phyloP scores from a whole-genome alignment of 768 basidiomycete species.

The Russula griseocarnosa region DNA sequence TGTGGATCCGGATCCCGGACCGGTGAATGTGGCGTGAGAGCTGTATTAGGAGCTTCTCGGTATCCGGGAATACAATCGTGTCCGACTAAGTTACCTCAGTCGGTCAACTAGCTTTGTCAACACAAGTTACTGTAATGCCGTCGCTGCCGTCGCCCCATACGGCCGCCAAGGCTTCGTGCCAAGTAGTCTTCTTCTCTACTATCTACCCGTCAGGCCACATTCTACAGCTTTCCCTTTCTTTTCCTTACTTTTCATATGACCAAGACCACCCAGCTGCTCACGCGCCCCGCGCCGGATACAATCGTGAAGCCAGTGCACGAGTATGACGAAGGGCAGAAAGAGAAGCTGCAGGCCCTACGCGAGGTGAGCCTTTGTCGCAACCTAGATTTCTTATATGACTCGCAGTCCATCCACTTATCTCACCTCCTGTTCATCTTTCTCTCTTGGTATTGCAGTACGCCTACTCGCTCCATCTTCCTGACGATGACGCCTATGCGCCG shows the following conservation, averaged over 20 bases:
- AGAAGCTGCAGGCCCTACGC: conserved; percentile 55
- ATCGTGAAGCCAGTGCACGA: conserved; percentile 50
- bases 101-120: no score
- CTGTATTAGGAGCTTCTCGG: neutral
- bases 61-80: neutral
- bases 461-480: conserved; percentile 55
- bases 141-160: no score
- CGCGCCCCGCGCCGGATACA: conserved; percentile 50
- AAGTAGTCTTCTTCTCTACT: neutral
- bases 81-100: no score
- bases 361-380: conserved; percentile 44
- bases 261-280: conserved; percentile 48
- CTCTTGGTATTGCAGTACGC: conserved; percentile 51
- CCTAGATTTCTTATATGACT: neutral
- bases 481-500: conserved; percentile 62
- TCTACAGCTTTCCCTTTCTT: neutral
- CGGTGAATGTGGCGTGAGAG: neutral
- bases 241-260: conserved; percentile 34
- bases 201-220: neutral
- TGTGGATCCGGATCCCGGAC: neutral
- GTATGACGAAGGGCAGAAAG: conserved; percentile 61
- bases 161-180: no score
- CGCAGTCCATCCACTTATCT: neutral
- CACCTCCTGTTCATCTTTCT: neutral
- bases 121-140: conserved; percentile 11